Percentiles rank a stretch among this genome's conserved stretches.
phyloP scores from a whole-genome alignment of 2,329 filamentous ascomycete genomes.

The Neonectria sp. region DNA sequence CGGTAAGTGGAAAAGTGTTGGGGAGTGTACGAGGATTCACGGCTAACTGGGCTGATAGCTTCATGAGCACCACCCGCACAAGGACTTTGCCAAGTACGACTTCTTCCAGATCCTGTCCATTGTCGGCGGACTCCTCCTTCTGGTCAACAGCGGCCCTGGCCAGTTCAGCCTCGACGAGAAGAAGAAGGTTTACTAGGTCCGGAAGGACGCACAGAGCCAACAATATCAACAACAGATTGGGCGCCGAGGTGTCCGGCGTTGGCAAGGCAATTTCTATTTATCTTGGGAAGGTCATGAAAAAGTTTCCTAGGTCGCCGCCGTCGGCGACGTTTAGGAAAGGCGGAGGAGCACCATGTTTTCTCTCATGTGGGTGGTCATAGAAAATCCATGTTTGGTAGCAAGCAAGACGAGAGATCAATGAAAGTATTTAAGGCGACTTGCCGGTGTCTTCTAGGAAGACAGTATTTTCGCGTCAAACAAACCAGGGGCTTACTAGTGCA shows the following conservation, averaged over 20 bases:
- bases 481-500: neutral
- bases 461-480: neutral
- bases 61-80: constrained; percentile 97
- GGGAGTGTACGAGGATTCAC: neutral
- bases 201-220: constrained; percentile 11
- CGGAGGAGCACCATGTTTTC: constrained; percentile 23
- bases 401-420: constrained; percentile 16
- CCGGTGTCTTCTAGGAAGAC: neutral
- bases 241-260: constrained; percentile 25
- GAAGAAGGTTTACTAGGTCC: constrained; percentile 96
- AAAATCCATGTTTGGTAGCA: constrained; percentile 20
- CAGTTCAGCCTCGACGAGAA: constrained; percentile 99
- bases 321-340: constrained; percentile 10
- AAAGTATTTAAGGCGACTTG: constrained; percentile 15
- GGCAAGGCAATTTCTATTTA: constrained; percentile 31
- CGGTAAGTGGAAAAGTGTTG: constrained; percentile 71
- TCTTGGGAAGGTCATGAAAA: constrained; percentile 25
- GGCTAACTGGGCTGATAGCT: constrained; percentile 69
- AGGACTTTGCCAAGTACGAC: constrained; percentile 99
- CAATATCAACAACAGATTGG: constrained; percentile 10
- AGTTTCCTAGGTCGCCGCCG: constrained; percentile 22
- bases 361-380: constrained; percentile 30
- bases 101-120: constrained; percentile 99
- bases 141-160: constrained; percentile 98
- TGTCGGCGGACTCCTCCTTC: constrained; percentile 93